Percentiles rank a stretch among this genome's conserved stretches.
Conservation (phyloP, 352 stramenopile genomes). For the Phytophthora cajani region DNA sequence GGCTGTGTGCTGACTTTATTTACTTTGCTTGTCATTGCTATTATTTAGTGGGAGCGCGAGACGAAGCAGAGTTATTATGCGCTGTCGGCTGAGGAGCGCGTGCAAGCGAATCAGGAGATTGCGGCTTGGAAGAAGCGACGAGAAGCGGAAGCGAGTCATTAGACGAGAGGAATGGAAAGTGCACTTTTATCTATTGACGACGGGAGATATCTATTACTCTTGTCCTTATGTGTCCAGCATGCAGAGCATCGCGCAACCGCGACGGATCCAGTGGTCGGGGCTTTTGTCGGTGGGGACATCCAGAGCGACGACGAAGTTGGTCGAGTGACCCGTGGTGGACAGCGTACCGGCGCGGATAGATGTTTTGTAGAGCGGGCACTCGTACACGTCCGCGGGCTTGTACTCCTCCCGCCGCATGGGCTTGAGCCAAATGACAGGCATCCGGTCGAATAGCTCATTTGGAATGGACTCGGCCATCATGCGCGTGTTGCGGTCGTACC, state of each 20-base stretch:
- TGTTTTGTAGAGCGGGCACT: constrained; percentile 95
- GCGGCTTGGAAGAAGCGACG: constrained; percentile 47
- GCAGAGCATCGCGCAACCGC: constrained; percentile 93
- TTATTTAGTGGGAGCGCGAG: constrained; percentile 70
- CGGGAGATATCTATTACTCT: background rate
- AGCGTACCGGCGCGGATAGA: constrained; percentile 91
- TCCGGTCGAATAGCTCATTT: constrained; percentile 90
- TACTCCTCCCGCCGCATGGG: constrained; percentile 81
- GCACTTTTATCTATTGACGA: constrained; percentile 27
- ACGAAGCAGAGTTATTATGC: constrained; percentile 77
- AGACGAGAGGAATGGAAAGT: constrained; percentile 12
- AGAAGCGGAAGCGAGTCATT: constrained; percentile 16
- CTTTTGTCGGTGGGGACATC: constrained; percentile 86
- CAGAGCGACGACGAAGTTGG: constrained; percentile 93
- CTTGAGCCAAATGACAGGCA: constrained; percentile 94
- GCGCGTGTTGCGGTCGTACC: constrained; percentile 80
- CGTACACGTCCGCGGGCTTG: constrained; percentile 81
- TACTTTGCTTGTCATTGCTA: constrained; percentile 8
- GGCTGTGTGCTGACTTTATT: background rate
- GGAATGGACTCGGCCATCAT: constrained; percentile 90
- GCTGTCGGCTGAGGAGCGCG: constrained; percentile 64
- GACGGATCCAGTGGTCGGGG: constrained; percentile 93
- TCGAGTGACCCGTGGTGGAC: constrained; percentile 94
- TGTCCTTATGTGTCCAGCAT: constrained; percentile 91
- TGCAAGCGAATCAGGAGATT: constrained; percentile 75